These are phyloP conservation scores for Fusarium devonianum DNA, from an alignment of 2,329 filamentous ascomycete genomes.

Conservation along the genomic window DNA sequence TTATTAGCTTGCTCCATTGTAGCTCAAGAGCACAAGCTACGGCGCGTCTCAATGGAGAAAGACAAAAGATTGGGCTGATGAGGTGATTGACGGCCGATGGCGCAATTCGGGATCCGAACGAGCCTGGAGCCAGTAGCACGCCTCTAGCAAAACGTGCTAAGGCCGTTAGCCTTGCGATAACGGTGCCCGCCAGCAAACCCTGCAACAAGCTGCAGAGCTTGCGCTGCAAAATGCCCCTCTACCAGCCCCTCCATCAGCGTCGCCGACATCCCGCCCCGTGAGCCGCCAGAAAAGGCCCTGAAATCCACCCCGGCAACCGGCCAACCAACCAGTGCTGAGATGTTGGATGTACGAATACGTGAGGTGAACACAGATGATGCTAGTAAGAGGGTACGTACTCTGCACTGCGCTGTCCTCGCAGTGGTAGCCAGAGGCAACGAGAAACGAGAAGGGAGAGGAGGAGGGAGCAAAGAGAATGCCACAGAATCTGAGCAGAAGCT, in stretches of 20 bases:
- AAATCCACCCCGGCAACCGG: slow-evolving; percentile 39
- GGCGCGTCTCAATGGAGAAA: slow-evolving; percentile 14
- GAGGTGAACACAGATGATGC: slow-evolving; percentile 24
- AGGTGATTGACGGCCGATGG: slow-evolving; percentile 36
- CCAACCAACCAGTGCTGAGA: slow-evolving; percentile 28
- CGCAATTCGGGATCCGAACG: slow-evolving; percentile 42
- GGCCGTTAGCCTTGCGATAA: slow-evolving; percentile 28
- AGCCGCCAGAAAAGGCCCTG: slow-evolving; percentile 28
- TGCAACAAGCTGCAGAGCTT: slow-evolving; percentile 28
- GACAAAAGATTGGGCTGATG: slow-evolving; percentile 23
- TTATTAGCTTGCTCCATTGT: slow-evolving; percentile 25
- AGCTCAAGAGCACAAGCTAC: slow-evolving; percentile 10
- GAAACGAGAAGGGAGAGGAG: neutral
- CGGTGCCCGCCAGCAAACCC: slow-evolving; percentile 25
- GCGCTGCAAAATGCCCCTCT: slow-evolving; percentile 35
- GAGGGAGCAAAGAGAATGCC: too few species aligned
- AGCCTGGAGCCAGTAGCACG: slow-evolving; percentile 15
- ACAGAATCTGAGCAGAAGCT: slow-evolving; percentile 17
- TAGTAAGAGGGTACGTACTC: slow-evolving; percentile 12
- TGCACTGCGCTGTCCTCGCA: neutral
- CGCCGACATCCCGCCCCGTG: slow-evolving; percentile 41
- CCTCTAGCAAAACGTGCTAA: slow-evolving; percentile 25
- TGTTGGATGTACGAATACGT: slow-evolving; percentile 36
- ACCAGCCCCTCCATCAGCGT: slow-evolving; percentile 40
- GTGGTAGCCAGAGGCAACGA: neutral